Conservation (phyloP, 169 alveolate genomes). For the Sarcocystis neurona region DNA sequence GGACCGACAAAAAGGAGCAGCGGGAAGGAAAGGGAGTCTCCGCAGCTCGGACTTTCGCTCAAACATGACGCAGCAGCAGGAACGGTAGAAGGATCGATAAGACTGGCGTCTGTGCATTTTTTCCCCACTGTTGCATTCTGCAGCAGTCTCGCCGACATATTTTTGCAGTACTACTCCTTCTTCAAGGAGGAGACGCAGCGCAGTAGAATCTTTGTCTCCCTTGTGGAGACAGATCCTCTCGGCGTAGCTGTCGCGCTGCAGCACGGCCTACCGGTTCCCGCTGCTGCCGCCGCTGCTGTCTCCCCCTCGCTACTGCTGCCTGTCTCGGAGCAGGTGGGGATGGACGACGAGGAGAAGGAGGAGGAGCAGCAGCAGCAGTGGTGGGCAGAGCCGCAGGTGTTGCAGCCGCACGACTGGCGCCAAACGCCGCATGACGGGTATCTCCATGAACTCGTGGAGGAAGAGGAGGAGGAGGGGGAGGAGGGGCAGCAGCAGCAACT, state of each 20-base stretch:
- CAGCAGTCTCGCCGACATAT: constrained; percentile 46
- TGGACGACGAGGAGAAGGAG: constrained; percentile 14
- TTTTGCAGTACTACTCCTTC: neutral
- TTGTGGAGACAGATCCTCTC: neutral
- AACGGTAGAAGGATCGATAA: too few species aligned
- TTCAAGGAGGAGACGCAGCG: constrained; percentile 16
- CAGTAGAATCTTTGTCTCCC: neutral
- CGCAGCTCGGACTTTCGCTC: too few species aligned
- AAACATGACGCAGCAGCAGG: too few species aligned
- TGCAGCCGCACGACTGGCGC: constrained; percentile 25
- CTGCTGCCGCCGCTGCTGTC: neutral
- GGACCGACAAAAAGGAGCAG: too few species aligned
- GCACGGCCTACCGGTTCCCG: neutral
- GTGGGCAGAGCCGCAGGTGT: neutral
- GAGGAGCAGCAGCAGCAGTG: constrained; percentile 21
- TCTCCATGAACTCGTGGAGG: neutral
- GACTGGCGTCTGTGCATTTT: constrained; percentile 44
- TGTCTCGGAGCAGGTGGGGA: neutral
- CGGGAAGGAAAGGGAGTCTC: too few species aligned
- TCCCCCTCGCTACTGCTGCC: neutral
- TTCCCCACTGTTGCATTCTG: constrained; percentile 57
- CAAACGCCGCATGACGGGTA: neutral
- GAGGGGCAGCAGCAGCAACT: neutral
- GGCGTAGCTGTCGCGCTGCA: neutral
- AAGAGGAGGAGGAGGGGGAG: neutral